Percentiles rank a stretch among this genome's conserved stretches.
These are phyloP conservation scores for Scortechinia acanthostroma DNA, from an alignment of 2,329 filamentous ascomycete genomes.

Conservation along the genomic window DNA sequence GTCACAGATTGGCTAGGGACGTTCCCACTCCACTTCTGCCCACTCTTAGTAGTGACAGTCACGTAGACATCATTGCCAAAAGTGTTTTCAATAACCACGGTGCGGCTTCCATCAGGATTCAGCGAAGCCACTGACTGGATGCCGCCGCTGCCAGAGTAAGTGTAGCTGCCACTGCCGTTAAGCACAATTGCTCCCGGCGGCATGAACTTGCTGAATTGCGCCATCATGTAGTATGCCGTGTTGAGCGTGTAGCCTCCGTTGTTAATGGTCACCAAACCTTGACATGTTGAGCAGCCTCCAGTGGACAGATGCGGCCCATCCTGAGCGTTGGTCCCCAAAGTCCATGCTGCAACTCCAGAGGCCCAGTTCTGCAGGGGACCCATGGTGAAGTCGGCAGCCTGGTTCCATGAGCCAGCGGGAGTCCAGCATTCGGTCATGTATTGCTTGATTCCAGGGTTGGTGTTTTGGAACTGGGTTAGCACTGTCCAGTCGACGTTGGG, in stretches of 20 bases:
- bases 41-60: slow-evolving; percentile 18
- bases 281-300: slow-evolving; percentile 28
- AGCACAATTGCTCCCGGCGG: slow-evolving; percentile 32
- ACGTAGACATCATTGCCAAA: slow-evolving; percentile 35
- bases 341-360: slow-evolving; percentile 32
- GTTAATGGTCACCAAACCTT: slow-evolving; percentile 49
- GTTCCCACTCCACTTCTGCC: slow-evolving; percentile 28
- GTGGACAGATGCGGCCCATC: slow-evolving; percentile 31
- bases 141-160: slow-evolving; percentile 25
- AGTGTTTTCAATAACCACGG: slow-evolving; percentile 36
- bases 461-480: slow-evolving; percentile 27
- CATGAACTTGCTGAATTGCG: slow-evolving; percentile 40
- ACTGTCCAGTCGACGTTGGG: slow-evolving; percentile 22
- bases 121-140: slow-evolving; percentile 34
- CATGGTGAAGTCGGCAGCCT: slow-evolving; percentile 41
- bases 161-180: slow-evolving; percentile 31
- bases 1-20: slow-evolving; percentile 21
- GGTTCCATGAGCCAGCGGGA: slow-evolving; percentile 34
- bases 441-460: slow-evolving; percentile 26
- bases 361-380: slow-evolving; percentile 40
- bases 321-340: slow-evolving; percentile 30
- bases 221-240: slow-evolving; percentile 43
- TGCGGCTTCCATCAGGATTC: slow-evolving; percentile 34
- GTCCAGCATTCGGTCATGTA: slow-evolving; percentile 46
- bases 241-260: slow-evolving; percentile 31